Conservation (phyloP, 2,329 filamentous ascomycete genomes). For the Talaromyces sp. region DNA sequence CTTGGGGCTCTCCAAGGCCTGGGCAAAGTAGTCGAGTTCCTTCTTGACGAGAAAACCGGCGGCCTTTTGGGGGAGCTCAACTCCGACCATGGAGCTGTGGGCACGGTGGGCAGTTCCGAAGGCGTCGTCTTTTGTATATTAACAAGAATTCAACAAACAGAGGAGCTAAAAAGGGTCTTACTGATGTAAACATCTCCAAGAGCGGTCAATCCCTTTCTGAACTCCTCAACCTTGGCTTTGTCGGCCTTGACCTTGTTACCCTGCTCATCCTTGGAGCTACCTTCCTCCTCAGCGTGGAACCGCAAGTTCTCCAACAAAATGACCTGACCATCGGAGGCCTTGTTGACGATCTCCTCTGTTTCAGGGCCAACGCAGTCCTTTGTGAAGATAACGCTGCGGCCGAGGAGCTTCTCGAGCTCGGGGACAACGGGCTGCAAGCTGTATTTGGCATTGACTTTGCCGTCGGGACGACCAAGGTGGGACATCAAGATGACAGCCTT, state of each 20-base stretch:
- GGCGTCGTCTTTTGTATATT: slow-evolving; percentile 73
- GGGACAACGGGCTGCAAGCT: slow-evolving; percentile 87
- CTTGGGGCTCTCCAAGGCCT: slow-evolving; percentile 89
- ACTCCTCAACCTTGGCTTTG: slow-evolving; percentile 85
- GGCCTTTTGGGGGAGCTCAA: slow-evolving; percentile 93
- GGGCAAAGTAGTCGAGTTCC: slow-evolving; percentile 98
- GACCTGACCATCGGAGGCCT: slow-evolving; percentile 75
- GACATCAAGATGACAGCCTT: slow-evolving; percentile 97
- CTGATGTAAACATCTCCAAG: slow-evolving; percentile 96
- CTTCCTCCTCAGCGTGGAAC: slow-evolving; percentile 98
- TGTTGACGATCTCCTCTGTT: slow-evolving; percentile 85
- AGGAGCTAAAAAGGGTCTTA: slow-evolving; percentile 48
- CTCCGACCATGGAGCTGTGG: slow-evolving; percentile 98
- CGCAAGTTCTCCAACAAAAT: slow-evolving; percentile 96
- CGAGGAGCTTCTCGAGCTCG: slow-evolving; percentile 86
- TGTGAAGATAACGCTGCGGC: slow-evolving; percentile 81
- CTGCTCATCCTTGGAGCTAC: slow-evolving; percentile 86
- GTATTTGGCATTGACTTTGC: slow-evolving; percentile 87
- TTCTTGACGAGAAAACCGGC: slow-evolving; percentile 99
- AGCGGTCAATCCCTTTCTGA: slow-evolving; percentile 91
- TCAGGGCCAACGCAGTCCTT: slow-evolving; percentile 87
- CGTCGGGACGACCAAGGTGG: slow-evolving; percentile 93
- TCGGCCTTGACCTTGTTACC: slow-evolving; percentile 99
- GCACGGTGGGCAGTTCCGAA: slow-evolving; percentile 98
- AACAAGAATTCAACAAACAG: not conserved